Percentiles rank a stretch among this genome's conserved stretches.
Conservation (phyloP, 106 monocot genomes). For the Dendrobium nobile region DNA sequence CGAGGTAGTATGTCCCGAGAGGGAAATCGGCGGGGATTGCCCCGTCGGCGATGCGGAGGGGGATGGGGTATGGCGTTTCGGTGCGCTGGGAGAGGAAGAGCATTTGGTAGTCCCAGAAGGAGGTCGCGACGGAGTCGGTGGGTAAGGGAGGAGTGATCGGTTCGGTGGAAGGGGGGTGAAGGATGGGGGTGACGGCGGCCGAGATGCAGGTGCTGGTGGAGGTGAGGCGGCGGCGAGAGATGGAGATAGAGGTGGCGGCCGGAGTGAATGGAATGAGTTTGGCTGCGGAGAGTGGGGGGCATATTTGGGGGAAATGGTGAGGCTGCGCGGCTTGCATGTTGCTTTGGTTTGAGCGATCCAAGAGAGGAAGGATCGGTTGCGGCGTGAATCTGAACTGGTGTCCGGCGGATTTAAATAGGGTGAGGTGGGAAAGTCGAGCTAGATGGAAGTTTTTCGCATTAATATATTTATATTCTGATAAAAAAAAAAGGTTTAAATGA, state of each 20-base stretch:
- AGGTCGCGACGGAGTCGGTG: slow-evolving; percentile 12
- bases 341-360: background rate
- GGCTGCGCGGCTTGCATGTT: background rate
- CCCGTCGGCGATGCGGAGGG: slow-evolving; percentile 37
- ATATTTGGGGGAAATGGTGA: background rate
- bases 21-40: slow-evolving; percentile 48
- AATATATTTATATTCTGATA: no score
- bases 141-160: background rate
- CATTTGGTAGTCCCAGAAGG: slow-evolving; percentile 80
- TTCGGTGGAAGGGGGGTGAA: background rate
- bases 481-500: no score
- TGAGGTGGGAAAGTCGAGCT: no score
- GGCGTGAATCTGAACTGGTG: background rate
- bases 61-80: slow-evolving; percentile 37
- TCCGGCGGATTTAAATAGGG: background rate
- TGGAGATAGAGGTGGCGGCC: background rate
- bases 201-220: slow-evolving; percentile 1
- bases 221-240: background rate
- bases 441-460: no score
- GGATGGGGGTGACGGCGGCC: background rate
- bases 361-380: background rate
- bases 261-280: slow-evolving; percentile 1
- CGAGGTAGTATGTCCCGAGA: slow-evolving; percentile 47
- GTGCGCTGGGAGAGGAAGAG: slow-evolving; percentile 82
- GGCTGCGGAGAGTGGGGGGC: slow-evolving; percentile 1